Evolutionary conservation across 768 basidiomycete genomes (phyloP).

Genomic region (Lactarius tabidus): DNA sequence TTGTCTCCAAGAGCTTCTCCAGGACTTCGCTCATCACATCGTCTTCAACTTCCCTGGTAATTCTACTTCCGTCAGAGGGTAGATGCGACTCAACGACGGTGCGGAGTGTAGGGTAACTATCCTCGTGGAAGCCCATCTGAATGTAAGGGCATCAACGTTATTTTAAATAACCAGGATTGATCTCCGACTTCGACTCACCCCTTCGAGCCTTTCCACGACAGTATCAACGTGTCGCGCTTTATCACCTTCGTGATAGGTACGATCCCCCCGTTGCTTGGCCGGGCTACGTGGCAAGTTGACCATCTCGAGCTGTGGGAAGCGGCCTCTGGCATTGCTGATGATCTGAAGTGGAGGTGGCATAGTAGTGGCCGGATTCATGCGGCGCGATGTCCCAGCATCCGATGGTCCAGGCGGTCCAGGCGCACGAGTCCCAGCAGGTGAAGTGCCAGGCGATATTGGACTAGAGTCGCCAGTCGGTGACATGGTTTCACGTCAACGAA

Average conservation of each 20-base stretch:
- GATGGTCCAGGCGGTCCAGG: not conserved
- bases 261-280: slow-evolving; percentile 34
- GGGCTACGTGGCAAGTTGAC: slow-evolving; percentile 51
- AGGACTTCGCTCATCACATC: slow-evolving; percentile 60
- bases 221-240: slow-evolving; percentile 10
- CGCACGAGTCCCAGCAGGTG: not conserved
- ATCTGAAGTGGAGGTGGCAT: slow-evolving; percentile 35
- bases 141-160: slow-evolving; percentile 15
- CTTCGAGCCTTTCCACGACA: slow-evolving; percentile 40
- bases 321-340: slow-evolving; percentile 58
- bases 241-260: slow-evolving; percentile 41
- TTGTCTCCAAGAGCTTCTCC: slow-evolving; percentile 50
- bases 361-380: not conserved
- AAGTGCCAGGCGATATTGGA: slow-evolving; percentile 10
- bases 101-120: slow-evolving; percentile 47
- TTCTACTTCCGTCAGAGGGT: slow-evolving; percentile 38
- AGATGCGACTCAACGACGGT: slow-evolving; percentile 42
- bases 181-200: slow-evolving; percentile 43
- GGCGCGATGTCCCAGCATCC: slow-evolving; percentile 3
- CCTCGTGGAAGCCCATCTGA: slow-evolving; percentile 70
- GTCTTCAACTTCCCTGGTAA: slow-evolving; percentile 57
- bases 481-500: not conserved
- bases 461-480: slow-evolving; percentile 7
- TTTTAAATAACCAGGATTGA: slow-evolving; percentile 3
- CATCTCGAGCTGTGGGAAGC: slow-evolving; percentile 62